These are phyloP conservation scores for Niveomyces coronatus DNA, from an alignment of 2,329 filamentous ascomycete species.

Conservation along the genomic window DNA sequence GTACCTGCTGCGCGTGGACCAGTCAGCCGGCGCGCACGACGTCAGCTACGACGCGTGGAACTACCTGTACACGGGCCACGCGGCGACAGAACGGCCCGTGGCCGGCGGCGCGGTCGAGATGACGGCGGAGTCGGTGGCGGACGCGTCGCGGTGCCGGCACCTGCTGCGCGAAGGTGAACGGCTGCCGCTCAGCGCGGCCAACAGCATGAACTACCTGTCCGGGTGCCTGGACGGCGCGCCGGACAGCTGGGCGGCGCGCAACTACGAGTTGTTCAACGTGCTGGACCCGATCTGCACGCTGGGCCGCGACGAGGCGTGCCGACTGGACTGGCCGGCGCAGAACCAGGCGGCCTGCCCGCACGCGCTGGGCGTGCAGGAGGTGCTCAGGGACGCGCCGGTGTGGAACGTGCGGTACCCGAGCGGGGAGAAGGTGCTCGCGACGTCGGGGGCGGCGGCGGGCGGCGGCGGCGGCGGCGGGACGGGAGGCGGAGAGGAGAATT, in stretches of 20 bases:
- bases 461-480: background rate
- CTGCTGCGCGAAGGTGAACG: constrained; percentile 32
- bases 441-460: background rate
- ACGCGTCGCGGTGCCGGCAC: constrained; percentile 33
- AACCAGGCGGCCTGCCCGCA: constrained; percentile 37
- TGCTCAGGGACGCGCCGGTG: constrained; percentile 29
- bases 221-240: constrained; percentile 29
- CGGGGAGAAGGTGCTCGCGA: constrained; percentile 30
- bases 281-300: constrained; percentile 35
- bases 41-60: constrained; percentile 44
- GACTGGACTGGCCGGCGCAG: constrained; percentile 29
- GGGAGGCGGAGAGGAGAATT: background rate
- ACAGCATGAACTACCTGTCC: constrained; percentile 43
- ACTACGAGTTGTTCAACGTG: constrained; percentile 42
- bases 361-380: constrained; percentile 26
- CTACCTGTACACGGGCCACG: constrained; percentile 36
- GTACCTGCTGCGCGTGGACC: constrained; percentile 17
- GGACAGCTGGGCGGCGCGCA: constrained; percentile 36
- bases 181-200: constrained; percentile 35
- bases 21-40: constrained; percentile 33
- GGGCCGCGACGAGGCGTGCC: constrained; percentile 36
- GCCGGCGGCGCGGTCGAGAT: constrained; percentile 39
- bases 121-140: constrained; percentile 33
- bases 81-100: constrained; percentile 34
- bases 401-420: constrained; percentile 37